Evolutionary conservation across 129 eudicot species (phyloP), one percentile per base, ranked within the genome.

Genomic region (Calendula officinalis): DNA sequence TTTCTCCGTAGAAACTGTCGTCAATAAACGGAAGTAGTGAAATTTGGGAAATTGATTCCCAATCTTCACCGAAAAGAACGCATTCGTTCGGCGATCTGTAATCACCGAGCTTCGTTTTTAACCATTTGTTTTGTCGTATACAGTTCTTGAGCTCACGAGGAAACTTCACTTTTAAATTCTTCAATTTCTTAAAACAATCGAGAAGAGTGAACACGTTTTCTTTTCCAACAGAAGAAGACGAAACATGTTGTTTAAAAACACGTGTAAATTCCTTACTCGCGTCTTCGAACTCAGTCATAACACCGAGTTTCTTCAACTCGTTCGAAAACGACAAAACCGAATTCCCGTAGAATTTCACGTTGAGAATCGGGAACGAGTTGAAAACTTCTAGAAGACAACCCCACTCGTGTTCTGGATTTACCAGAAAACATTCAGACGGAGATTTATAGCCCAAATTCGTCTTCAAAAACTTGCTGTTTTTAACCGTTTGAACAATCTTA

Each of bases 11-110:
- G 7, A 50, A 71, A 1, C 49, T 67, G 12, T 86, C 88, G 68
- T 82, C 85, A 43, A 82, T 67, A 40, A 79, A 85, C 2, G 88
- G 94, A 60, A 85, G 82, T 12, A 41, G 12, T 0, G 81, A 69
- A 22, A 85, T 74, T 8, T 46, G 32, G 27, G 85, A 70, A 46
- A 85, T 38, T 4, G 77, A 30, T 7, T 66, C 56, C 94, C 94
- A 85, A 22, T 68, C 74, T 0, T 66, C 11, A 56, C 75, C 45
- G 42, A 65, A 79, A 12, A 85, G 76, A 56, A 77, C 53, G 73
- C 86, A 85, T 2, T 74, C 83, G 0, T 56, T 61, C 7, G 88
- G 88, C 54, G 69, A 38, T 68, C 70, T 62, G 74, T 54, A 76
- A 59, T 76, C 88, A 43, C 79, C 78, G 15, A 82, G 85, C 15